Evolutionary conservation across 352 stramenopile species (phyloP), one percentile per base, ranked within the genome.

Genomic region (Thalassiosira hispida): DNA sequence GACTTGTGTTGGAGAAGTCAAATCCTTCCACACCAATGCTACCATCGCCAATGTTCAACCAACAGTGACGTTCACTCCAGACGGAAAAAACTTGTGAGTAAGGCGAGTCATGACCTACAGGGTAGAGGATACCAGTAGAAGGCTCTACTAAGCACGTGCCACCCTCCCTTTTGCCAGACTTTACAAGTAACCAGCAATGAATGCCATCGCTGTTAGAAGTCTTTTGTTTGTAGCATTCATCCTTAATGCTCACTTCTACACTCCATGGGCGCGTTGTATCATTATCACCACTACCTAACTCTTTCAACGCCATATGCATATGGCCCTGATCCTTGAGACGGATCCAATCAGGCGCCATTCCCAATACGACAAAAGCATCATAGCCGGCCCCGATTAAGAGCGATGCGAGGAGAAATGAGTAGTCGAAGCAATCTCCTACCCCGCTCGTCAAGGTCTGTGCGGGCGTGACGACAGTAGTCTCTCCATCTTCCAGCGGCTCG

Each of bases 11-110:
- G 1, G 70, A 64, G 49, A 98, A 73, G 72, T 98, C 94, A 63
- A 81, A 87, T 1, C 51, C 70, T 25, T 96, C 95, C 7, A 55
- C 57, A 38, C 55, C 44, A 20, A 5, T 47, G 8, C 9, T 38
- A 14, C 57, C 51, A 29, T 74, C 66, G 67, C 97, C 95, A 92
- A 97, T 98, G 85, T 98, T 98, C 18, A 98, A 93, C 95, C 95
- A 98, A 73, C 96, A 98, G 80, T 98, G 98, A 63, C 96, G 92
- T 68, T 97, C 83, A 75, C 97, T 98, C 89, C 95, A 98, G 0
- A 98, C 88, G 18, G 79, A 92, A 76, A 98, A 95, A 5, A 98
- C 91, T 33, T 66, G 72, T 2, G 86, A 66, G 85, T 98, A 98
- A 4, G 96, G 96, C 1, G 81, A 89, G 20, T 80, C 88, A 18